Percentiles rank a stretch among this genome's conserved stretches.
Evolutionary conservation across 768 basidiomycete genomes (phyloP).

Genomic region (Termitomyces sp.): DNA sequence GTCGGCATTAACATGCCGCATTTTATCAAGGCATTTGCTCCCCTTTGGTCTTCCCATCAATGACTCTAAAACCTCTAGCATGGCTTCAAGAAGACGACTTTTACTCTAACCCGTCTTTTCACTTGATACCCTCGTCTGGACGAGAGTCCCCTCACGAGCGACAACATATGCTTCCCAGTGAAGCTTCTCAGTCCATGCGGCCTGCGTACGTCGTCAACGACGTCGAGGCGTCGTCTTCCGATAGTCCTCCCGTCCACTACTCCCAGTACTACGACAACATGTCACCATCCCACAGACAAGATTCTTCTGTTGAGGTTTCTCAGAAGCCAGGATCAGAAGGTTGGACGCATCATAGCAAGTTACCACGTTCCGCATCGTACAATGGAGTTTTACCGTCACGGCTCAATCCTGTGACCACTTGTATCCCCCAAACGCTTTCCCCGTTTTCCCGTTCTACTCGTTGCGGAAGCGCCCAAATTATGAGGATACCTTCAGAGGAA

Average conservation of each 20-base stretch:
- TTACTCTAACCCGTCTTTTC: constrained; percentile 14
- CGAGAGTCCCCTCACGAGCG: constrained; percentile 11
- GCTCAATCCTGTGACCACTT: constrained; percentile 12
- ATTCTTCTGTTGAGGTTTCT: neutral
- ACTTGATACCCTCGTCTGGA: neutral
- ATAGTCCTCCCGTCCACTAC: neutral
- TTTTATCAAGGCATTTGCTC: constrained; percentile 3
- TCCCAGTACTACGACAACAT: neutral
- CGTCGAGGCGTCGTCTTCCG: neutral
- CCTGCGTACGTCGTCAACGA: constrained; percentile 4
- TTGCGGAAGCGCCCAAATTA: constrained; percentile 10
- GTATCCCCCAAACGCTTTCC: constrained; percentile 7
- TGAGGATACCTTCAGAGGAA: constrained; percentile 18
- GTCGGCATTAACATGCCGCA: constrained; percentile 14
- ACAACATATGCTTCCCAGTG: constrained; percentile 13
- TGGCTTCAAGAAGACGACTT: constrained; percentile 20
- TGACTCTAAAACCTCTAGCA: constrained; percentile 11
- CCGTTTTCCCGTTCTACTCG: constrained; percentile 19
- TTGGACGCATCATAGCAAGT: constrained; percentile 1
- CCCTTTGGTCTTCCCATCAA: constrained; percentile 9
- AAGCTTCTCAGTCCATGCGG: constrained; percentile 8
- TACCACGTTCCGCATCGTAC: constrained; percentile 10
- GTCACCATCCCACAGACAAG: neutral
- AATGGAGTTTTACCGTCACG: constrained; percentile 11
- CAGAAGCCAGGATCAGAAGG: neutral